Conservation (phyloP, 208 protist genomes). For the Wallacemonas sp. region DNA sequence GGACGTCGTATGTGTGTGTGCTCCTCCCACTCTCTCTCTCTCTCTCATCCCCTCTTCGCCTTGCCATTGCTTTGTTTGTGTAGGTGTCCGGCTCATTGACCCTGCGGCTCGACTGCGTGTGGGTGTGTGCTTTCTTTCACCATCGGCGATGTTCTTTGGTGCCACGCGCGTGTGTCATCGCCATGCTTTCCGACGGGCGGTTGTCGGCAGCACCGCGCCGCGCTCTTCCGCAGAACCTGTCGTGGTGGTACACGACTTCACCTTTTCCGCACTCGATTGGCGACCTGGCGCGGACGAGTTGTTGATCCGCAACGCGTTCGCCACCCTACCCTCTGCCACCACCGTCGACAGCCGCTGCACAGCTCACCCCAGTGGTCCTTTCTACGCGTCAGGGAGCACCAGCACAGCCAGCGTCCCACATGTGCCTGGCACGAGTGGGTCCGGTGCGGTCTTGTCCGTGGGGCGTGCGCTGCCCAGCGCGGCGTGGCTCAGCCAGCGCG, state of each 20-base stretch:
- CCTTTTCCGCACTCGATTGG: neutral
- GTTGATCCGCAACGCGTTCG: slow-evolving; percentile 49
- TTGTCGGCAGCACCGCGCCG: neutral
- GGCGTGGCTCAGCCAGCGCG: slow-evolving; percentile 45
- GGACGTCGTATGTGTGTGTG: no score
- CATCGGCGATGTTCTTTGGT: neutral
- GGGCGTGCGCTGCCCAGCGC: slow-evolving; percentile 9
- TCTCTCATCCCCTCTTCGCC: no score
- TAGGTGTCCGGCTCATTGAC: no score
- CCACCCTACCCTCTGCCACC: slow-evolving; percentile 90
- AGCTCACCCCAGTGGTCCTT: no score
- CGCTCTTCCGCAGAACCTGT: neutral
- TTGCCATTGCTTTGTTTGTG: no score
- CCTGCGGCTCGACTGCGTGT: no score
- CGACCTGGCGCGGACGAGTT: slow-evolving; percentile 24
- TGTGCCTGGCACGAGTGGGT: slow-evolving; percentile 68
- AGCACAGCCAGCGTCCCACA: slow-evolving; percentile 74
- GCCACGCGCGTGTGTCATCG: slow-evolving; percentile 3
- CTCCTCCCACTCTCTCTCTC: no score
- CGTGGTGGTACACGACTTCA: neutral
- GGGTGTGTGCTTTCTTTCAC: neutral
- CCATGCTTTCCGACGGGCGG: neutral
- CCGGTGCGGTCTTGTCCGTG: slow-evolving; percentile 57
- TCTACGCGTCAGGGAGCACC: no score
- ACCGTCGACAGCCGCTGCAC: no score